phyloP scores from a whole-genome alignment of 164 flowering plant species.

The Aristolochia contorta region DNA sequence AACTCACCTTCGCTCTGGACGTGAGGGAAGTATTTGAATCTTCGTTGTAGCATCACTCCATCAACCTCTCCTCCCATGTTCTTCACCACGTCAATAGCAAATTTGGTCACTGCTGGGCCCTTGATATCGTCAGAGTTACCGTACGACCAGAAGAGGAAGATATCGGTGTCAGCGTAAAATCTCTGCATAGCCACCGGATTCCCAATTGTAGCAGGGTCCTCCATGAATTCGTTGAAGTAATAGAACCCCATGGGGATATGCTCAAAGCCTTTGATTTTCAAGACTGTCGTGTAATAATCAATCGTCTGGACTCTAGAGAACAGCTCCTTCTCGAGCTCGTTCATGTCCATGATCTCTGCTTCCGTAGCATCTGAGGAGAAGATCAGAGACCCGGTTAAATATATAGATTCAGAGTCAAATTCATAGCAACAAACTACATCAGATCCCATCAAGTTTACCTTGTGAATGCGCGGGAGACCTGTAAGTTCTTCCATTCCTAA shows the following conservation, averaged over 20 bases:
- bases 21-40: constrained; percentile 77
- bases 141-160: constrained; percentile 79
- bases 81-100: constrained; percentile 33
- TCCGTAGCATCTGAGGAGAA: constrained; percentile 22
- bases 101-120: constrained; percentile 39
- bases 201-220: constrained; percentile 63
- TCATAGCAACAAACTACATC: background rate
- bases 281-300: constrained; percentile 73
- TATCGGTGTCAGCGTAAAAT: constrained; percentile 53
- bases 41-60: constrained; percentile 43
- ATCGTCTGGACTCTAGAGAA: constrained; percentile 56
- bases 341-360: constrained; percentile 31
- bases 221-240: constrained; percentile 68
- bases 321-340: constrained; percentile 49
- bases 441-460: constrained; percentile 18
- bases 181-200: constrained; percentile 80
- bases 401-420: background rate
- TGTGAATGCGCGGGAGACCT: constrained; percentile 20
- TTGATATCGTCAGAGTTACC: constrained; percentile 49
- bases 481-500: constrained; percentile 46
- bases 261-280: constrained; percentile 65
- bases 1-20: constrained; percentile 56
- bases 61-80: constrained; percentile 56
- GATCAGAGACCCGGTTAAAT: background rate
- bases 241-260: constrained; percentile 63